A percentile compares a stretch with the other conserved stretches of the same genome.
phyloP scores from a whole-genome alignment of 768 basidiomycete species.

The Suillus ampliporus region DNA sequence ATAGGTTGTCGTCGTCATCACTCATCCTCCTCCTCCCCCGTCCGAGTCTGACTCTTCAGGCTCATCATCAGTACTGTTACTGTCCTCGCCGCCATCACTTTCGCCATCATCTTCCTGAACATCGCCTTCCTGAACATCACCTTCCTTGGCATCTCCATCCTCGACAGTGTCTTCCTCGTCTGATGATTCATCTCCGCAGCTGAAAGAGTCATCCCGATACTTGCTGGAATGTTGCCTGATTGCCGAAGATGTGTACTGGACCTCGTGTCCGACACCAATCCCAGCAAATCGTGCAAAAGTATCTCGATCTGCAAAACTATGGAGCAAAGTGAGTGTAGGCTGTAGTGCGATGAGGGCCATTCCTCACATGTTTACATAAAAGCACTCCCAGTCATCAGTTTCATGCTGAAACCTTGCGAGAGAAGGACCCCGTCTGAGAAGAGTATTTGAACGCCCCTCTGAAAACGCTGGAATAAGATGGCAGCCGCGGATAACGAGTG shows the following conservation, averaged over 20 bases:
- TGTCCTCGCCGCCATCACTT: no score
- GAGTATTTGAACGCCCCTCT: slow-evolving; percentile 19
- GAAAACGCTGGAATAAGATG: slow-evolving; percentile 36
- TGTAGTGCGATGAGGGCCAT: neutral
- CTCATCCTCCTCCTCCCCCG: no score
- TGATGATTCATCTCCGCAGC: no score
- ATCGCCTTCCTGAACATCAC: no score
- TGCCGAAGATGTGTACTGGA: neutral
- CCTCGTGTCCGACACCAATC: slow-evolving; percentile 37
- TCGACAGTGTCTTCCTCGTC: no score
- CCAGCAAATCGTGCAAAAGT: slow-evolving; percentile 44
- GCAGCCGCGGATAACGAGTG: slow-evolving; percentile 23
- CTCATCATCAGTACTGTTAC: no score
- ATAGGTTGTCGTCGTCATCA: no score
- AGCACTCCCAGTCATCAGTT: slow-evolving; percentile 18
- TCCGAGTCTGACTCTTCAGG: no score
- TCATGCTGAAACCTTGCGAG: neutral
- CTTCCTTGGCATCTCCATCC: no score
- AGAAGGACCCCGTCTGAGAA: slow-evolving; percentile 15
- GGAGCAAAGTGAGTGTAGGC: neutral
- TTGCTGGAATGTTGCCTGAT: neutral
- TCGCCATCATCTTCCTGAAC: no score
- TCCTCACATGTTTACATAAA: slow-evolving; percentile 20
- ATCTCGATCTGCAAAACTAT: slow-evolving; percentile 47
- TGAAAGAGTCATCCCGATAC: no score